Evolutionary conservation across 1,284 basidiomycete genomes (phyloP), one percentile per base, ranked within the genome.

Genomic region (Pseudozyma pruni): DNA sequence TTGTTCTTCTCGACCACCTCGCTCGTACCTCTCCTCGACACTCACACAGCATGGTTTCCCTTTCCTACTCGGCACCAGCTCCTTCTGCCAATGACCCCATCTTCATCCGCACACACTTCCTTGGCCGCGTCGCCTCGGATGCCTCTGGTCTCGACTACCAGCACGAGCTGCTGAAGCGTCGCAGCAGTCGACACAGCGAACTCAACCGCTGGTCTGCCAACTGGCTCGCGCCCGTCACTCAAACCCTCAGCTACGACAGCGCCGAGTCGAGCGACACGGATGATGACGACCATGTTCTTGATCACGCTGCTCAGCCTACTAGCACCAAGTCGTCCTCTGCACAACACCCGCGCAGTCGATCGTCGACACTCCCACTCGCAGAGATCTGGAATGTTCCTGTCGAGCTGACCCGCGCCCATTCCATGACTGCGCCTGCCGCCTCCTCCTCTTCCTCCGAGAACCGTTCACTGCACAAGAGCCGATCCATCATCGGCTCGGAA

Each of bases 41-140:
- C n/a, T 35, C 16, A 27, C 25, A 34, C 51, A 49, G 45, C 37
- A 71, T 71, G 68, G 57, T 61, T 27, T 61, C 61, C 19, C 57
- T 54, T 19, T 37, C 49, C 5, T 57, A 53, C 47, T 57, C 68
- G 41, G 20, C 55, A 20, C 38, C 47, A 29, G 47, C 52, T 20
- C 42, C 57, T 14, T 62, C 57, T 13, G 45, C 22, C 57, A 49
- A 72, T 41, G 69, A 67, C 20, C 69, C 69, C 46, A 40, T 72
- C 39, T 72, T 57, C 41, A 39, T 58, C 23, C 62, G 69, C 47
- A 72, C 69, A 14, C 59, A 66, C 58, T 72, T 72, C 45, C 59
- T 72, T 11, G 51, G 58, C 48, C 50, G 63, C 33, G 69, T 72
- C 39, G 69, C 62, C 17, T 66, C 69, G 31, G 62, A 72, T 33